Percentiles rank a stretch among this genome's conserved stretches.
phyloP scores from a whole-genome alignment of 2,329 filamentous ascomycete species.

The Bipolaris oryzae region DNA sequence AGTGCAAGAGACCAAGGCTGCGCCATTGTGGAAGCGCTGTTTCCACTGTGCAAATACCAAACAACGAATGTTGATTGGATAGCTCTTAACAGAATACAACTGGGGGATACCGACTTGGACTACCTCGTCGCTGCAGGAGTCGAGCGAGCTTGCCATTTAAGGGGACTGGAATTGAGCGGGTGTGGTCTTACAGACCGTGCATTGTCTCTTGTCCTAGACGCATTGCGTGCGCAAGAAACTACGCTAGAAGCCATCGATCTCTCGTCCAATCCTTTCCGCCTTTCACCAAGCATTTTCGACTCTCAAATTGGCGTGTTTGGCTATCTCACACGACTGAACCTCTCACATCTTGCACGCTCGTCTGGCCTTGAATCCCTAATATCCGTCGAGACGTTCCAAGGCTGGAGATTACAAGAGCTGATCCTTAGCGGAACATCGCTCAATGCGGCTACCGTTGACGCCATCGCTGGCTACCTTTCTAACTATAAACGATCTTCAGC shows the following conservation, averaged over 20 bases:
- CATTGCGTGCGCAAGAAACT: slow-evolving; percentile 67
- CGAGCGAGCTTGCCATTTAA: slow-evolving; percentile 67
- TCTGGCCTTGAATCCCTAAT: slow-evolving; percentile 69
- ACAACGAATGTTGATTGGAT: slow-evolving; percentile 75
- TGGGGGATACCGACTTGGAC: slow-evolving; percentile 74
- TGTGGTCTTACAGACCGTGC: slow-evolving; percentile 65
- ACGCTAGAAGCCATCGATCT: slow-evolving; percentile 72
- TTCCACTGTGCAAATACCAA: slow-evolving; percentile 69
- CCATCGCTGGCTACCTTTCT: slow-evolving; percentile 66
- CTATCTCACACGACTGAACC: slow-evolving; percentile 68
- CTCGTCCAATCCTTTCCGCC: slow-evolving; percentile 68
- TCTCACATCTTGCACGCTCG: slow-evolving; percentile 68
- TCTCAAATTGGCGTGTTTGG: slow-evolving; percentile 70
- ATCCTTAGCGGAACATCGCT: slow-evolving; percentile 67
- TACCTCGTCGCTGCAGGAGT: slow-evolving; percentile 71
- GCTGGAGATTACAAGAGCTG: slow-evolving; percentile 71
- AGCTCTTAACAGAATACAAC: slow-evolving; percentile 68
- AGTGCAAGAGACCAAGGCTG: slow-evolving; percentile 67
- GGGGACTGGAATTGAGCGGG: slow-evolving; percentile 69
- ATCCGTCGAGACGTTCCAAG: slow-evolving; percentile 67
- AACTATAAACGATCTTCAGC: slow-evolving; percentile 64
- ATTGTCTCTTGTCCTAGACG: slow-evolving; percentile 67
- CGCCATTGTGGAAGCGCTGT: slow-evolving; percentile 71
- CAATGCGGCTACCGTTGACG: slow-evolving; percentile 68
- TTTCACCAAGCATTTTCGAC: slow-evolving; percentile 69